phyloP scores from a whole-genome alignment of 2,329 filamentous ascomycete genomes.

The Aurifilum marmelostoma region DNA sequence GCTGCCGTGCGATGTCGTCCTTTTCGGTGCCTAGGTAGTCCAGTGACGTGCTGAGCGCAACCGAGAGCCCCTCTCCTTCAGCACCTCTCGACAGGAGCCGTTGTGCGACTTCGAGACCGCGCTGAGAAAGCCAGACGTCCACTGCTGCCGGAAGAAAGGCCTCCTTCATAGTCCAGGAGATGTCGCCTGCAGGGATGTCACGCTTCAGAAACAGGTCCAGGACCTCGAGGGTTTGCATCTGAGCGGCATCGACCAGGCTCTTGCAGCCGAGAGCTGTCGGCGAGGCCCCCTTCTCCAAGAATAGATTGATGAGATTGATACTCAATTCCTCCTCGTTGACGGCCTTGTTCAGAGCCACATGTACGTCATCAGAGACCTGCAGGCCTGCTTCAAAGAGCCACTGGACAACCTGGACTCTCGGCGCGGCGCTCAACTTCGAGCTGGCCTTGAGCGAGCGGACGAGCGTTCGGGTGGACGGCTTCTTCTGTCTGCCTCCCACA shows the following conservation, averaged over 20 bases:
- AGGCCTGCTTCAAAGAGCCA: slow-evolving; percentile 58
- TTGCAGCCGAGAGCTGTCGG: slow-evolving; percentile 56
- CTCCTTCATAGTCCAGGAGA: slow-evolving; percentile 49
- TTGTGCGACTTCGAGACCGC: slow-evolving; percentile 51
- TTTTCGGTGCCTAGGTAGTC: slow-evolving; percentile 45
- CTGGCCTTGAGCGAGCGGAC: slow-evolving; percentile 56
- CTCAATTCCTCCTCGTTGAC: slow-evolving; percentile 58
- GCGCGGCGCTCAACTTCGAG: slow-evolving; percentile 54
- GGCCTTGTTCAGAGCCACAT: slow-evolving; percentile 54
- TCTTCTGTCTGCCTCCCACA: slow-evolving; percentile 47
- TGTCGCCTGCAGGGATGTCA: slow-evolving; percentile 46
- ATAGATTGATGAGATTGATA: slow-evolving; percentile 49
- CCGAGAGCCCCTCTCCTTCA: slow-evolving; percentile 48
- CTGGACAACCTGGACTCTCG: slow-evolving; percentile 50
- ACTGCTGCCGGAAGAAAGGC: slow-evolving; percentile 48
- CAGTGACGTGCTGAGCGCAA: slow-evolving; percentile 51
- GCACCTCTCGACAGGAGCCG: slow-evolving; percentile 55
- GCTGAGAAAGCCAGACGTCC: slow-evolving; percentile 49
- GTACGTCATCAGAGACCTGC: slow-evolving; percentile 51
- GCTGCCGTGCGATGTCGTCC: slow-evolving; percentile 46
- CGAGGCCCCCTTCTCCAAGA: slow-evolving; percentile 56
- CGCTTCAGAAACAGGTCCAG: slow-evolving; percentile 48
- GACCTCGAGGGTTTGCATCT: slow-evolving; percentile 42
- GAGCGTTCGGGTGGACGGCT: slow-evolving; percentile 51
- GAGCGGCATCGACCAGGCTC: slow-evolving; percentile 53